These are phyloP conservation scores for Hyaloscypha bicolor DNA, from an alignment of 495 filamentous ascomycete species.

Conservation along the genomic window DNA sequence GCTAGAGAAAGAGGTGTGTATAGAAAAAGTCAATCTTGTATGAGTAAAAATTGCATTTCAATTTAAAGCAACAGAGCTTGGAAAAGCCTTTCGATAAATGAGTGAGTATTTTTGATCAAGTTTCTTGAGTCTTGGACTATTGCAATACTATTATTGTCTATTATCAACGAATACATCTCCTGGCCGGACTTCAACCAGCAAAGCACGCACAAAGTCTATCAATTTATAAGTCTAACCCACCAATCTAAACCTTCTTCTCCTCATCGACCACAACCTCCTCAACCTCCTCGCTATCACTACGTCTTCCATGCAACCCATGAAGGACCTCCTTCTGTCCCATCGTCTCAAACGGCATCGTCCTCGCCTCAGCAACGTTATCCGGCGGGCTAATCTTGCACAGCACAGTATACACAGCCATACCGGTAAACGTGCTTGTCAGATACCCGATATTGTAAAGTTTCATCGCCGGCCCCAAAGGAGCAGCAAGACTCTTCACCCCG, in stretches of 20 bases:
- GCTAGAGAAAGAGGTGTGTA: too few species aligned
- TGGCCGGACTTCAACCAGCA: too few species aligned
- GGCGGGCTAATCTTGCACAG: conserved; percentile 16
- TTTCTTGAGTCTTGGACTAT: too few species aligned
- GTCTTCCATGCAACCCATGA: not conserved
- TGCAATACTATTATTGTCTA: too few species aligned
- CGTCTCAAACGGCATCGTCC: conserved; percentile 6
- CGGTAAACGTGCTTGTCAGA: not conserved
- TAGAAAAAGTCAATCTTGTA: too few species aligned
- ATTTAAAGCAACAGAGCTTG: too few species aligned
- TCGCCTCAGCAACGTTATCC: conserved; percentile 9
- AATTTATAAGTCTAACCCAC: too few species aligned
- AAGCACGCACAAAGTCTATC: too few species aligned
- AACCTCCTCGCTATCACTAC: conserved; percentile 6
- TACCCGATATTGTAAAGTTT: conserved; percentile 24
- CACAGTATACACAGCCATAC: conserved; percentile 6
- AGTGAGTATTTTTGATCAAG: too few species aligned
- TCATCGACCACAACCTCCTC: conserved; percentile 6
- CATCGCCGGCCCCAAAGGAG: conserved; percentile 21
- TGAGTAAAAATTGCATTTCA: too few species aligned
- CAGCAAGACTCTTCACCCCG: conserved; percentile 25
- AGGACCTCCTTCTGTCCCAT: conserved; percentile 16
- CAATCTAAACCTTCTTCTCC: conserved; percentile 10
- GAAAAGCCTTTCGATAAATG: too few species aligned
- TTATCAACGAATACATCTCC: too few species aligned